phyloP scores from a whole-genome alignment of 305 asterid genomes.

The Solanum hybrid region DNA sequence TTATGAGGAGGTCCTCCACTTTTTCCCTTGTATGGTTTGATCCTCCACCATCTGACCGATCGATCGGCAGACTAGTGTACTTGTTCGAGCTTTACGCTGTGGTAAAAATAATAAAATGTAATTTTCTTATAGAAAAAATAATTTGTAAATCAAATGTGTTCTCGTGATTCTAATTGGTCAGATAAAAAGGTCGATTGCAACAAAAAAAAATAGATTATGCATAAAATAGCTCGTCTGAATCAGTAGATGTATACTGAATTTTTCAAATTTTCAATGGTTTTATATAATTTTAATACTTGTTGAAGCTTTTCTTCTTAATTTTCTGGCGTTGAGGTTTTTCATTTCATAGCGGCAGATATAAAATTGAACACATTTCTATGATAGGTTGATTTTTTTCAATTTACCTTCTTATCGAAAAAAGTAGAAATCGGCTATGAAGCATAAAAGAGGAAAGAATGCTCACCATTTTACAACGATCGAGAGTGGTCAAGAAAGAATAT shows the following conservation, averaged over 20 bases:
- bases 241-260: background rate
- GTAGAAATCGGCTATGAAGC: background rate
- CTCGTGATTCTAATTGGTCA: background rate
- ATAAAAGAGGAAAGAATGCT: background rate
- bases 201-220: background rate
- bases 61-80: background rate
- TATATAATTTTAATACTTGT: background rate
- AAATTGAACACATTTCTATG: background rate
- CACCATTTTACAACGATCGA: background rate
- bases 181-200: background rate
- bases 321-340: background rate
- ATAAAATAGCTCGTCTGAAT: background rate
- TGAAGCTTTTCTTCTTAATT: background rate
- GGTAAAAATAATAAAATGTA: background rate
- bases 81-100: background rate
- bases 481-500: background rate
- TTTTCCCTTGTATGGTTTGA: background rate
- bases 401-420: background rate
- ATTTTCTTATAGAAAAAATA: background rate
- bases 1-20: background rate
- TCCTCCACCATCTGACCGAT: background rate
- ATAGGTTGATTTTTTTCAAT: background rate
- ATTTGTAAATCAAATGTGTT: background rate
- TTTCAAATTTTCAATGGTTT: fast-evolving
- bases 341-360: background rate